phyloP scores from a whole-genome alignment of 2,329 filamentous ascomycete genomes.

The Penicillium sp. region DNA sequence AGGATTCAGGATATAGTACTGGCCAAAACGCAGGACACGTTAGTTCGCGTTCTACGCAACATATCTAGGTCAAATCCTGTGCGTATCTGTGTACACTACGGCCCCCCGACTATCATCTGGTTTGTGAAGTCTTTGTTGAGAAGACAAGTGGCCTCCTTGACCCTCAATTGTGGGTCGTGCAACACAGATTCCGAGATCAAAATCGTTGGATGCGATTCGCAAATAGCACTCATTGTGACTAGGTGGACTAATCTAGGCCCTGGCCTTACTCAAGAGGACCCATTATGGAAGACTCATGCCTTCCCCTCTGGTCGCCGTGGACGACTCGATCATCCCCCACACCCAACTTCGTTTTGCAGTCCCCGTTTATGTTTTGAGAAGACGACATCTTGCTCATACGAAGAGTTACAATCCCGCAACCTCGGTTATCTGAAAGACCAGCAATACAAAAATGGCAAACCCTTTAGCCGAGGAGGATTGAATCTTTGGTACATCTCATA shows the following conservation, averaged over 20 bases:
- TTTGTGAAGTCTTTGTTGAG: not conserved
- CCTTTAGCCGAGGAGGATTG: not conserved
- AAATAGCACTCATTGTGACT: not conserved
- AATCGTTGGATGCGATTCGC: not conserved
- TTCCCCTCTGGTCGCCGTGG: not conserved
- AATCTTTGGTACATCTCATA: slow-evolving; percentile 4
- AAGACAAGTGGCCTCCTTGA: not conserved
- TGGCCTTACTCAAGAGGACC: slow-evolving; percentile 4
- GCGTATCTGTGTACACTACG: not conserved
- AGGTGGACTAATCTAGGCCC: slow-evolving; percentile 8
- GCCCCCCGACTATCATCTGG: not conserved
- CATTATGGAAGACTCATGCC: slow-evolving; percentile 6
- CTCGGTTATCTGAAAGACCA: slow-evolving; percentile 2
- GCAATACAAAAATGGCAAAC: not conserved
- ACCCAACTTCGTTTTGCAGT: not conserved
- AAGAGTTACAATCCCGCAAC: slow-evolving; percentile 1
- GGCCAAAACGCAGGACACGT: not conserved
- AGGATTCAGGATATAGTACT: slow-evolving; percentile 12
- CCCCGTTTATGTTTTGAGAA: slow-evolving; percentile 1
- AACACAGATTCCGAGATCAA: slow-evolving; percentile 4
- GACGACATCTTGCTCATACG: not conserved
- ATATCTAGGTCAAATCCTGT: not conserved
- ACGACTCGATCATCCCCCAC: not conserved
- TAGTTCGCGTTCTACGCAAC: too few relatives aligned
- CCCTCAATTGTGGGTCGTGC: slow-evolving; percentile 2